Conservation (phyloP, 208 protist species). For the Entamoeba histolytica region DNA sequence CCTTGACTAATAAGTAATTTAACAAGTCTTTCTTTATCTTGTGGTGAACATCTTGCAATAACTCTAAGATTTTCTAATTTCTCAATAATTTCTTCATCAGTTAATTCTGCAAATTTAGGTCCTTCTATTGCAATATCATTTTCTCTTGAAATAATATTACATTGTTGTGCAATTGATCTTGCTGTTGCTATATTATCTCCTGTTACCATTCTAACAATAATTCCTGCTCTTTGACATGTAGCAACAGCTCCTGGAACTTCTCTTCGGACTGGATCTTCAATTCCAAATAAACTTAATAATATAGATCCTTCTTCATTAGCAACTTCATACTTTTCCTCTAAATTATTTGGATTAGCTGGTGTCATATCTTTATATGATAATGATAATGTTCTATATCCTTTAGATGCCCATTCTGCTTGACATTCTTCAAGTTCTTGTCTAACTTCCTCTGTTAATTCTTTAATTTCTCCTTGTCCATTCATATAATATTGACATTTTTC, state of each 20-base stretch:
- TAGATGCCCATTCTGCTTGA: background rate
- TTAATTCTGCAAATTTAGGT: conserved; percentile 15
- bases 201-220: conserved; percentile 66
- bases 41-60: background rate
- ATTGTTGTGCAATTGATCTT: conserved; percentile 40
- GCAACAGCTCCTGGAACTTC: conserved; percentile 25
- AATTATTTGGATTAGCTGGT: background rate
- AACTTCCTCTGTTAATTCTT: background rate
- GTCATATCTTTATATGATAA: background rate
- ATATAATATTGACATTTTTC: conserved; percentile 40
- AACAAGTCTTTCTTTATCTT: background rate
- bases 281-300: background rate
- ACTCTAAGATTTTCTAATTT: background rate
- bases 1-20: background rate
- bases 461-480: conserved; percentile 18
- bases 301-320: background rate
- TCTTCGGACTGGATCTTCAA: background rate
- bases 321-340: background rate
- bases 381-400: conserved; percentile 9
- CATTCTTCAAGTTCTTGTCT: background rate
- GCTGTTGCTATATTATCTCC: conserved; percentile 56
- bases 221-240: conserved; percentile 43
- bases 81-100: conserved; percentile 34
- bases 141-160: conserved; percentile 44
- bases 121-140: conserved; percentile 20